Evolutionary conservation across 2,329 filamentous ascomycete genomes (phyloP), one percentile per base, ranked within the genome.

Genomic region (Fusarium lateritium): DNA sequence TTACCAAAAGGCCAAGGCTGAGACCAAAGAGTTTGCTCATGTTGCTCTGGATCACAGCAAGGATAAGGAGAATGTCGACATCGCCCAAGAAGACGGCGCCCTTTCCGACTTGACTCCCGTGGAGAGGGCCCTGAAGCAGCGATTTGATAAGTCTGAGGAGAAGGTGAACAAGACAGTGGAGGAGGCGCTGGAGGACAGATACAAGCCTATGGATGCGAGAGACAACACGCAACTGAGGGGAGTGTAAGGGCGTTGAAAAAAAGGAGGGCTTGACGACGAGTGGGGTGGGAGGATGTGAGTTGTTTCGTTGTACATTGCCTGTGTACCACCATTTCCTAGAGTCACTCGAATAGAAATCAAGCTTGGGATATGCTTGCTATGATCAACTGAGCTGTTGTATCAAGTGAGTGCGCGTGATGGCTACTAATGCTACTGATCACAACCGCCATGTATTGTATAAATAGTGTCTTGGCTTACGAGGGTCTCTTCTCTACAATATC

Each of bases 181-280:
- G 65, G 84, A 89, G 74, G 80, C 83, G 42, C 77, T 90, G 53
- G 82, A 79, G 49, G 85, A 89, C 75, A 80, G 88, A 71, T 90
- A 90, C 73, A 82, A 76, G 69, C 83, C 83, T 1, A 76, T 86
- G 62, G 81, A 83, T 42, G 70, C 82, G 74, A 79, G 81, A 71
- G 82, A 85, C 64, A 82, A 83, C 61, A 79, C 81, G 28, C 76
- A 80, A 56, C 75, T 85, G 62, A 76, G 83, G 71, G 82, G 82
- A 14, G 33, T 81, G 60, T 81, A 75, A 72, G 57, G 42, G 47
- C 24, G 52, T 62, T 40, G 42, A 60, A 53, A 34, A 53, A 53
- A 62, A 57, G n/a, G 44, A 51, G 46, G 59, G 39, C 43, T 52
- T 43, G 44, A 44, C 47, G 42, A 52, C 56, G 45, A 58, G 56